Conservation (phyloP, 768 basidiomycete species). For the Asterophora lycoperdoides region DNA sequence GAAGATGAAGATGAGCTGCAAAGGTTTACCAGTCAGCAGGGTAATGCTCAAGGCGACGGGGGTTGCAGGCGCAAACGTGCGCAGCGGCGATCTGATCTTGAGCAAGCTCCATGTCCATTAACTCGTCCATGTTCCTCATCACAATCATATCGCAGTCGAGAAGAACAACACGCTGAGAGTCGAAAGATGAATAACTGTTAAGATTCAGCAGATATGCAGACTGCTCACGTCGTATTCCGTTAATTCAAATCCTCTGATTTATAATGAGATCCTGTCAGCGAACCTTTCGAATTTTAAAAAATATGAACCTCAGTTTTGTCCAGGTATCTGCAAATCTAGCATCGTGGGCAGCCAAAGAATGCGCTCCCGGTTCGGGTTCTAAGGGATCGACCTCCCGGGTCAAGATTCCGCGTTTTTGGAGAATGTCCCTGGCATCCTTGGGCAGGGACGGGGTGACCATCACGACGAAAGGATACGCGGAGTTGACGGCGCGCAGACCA, state of each 20-base stretch:
- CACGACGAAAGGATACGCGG: slow-evolving; percentile 73
- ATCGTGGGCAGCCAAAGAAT: slow-evolving; percentile 40
- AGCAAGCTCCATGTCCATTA: slow-evolving; percentile 57
- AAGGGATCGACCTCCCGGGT: slow-evolving; percentile 60
- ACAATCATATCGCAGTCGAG: slow-evolving; percentile 90
- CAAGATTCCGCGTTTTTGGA: slow-evolving; percentile 50
- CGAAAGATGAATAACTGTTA: slow-evolving; percentile 4
- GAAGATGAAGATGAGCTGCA: background rate
- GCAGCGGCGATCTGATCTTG: slow-evolving; percentile 78
- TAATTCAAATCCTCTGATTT: slow-evolving; percentile 54
- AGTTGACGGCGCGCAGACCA: slow-evolving; percentile 48
- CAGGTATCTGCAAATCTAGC: slow-evolving; percentile 65
- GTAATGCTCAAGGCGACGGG: slow-evolving; percentile 78
- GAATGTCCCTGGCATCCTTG: slow-evolving; percentile 43
- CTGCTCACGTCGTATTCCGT: slow-evolving; percentile 59
- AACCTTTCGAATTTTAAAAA: background rate
- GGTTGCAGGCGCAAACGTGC: slow-evolving; percentile 95
- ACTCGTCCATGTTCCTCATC: slow-evolving; percentile 74
- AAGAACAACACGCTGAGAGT: slow-evolving; percentile 64
- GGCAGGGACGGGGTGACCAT: slow-evolving; percentile 66
- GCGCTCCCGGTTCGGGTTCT: slow-evolving; percentile 41
- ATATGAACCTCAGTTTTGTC: slow-evolving; percentile 61
- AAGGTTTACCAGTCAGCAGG: slow-evolving; percentile 75
- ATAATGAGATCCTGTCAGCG: background rate
- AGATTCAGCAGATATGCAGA: background rate